A percentile compares a stretch with the other conserved stretches of the same genome.
Evolutionary conservation across 1,284 basidiomycete genomes (phyloP).

Genomic region (Leccinum angustisporum): DNA sequence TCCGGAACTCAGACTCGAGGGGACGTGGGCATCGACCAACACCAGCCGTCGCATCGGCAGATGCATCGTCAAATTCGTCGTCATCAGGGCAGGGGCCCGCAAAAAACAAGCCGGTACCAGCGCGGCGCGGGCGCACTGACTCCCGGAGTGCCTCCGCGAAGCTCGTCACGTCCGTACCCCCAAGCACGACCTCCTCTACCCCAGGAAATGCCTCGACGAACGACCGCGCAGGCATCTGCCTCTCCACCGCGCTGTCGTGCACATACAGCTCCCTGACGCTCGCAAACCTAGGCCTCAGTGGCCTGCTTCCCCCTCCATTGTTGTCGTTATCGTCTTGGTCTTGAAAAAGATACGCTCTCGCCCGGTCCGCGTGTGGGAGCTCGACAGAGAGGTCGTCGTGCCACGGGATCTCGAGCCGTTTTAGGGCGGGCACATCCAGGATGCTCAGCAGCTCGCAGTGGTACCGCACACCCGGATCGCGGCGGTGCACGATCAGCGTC

Average conservation of each 20-base stretch:
- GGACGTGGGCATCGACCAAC: not conserved
- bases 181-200: conserved; percentile 17
- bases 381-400: conserved; percentile 20
- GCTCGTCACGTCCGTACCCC: conserved; percentile 13
- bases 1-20: not conserved
- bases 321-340: conserved; percentile 1
- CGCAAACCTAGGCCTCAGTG: conserved; percentile 7
- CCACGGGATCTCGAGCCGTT: conserved; percentile 24
- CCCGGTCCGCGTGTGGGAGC: conserved; percentile 6
- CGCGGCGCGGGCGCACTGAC: conserved; percentile 2
- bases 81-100: not conserved
- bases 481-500: conserved; percentile 21
- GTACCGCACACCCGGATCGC: conserved; percentile 18
- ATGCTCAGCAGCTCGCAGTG: conserved; percentile 18
- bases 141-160: conserved; percentile 19
- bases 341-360: conserved; percentile 16
- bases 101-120: not conserved
- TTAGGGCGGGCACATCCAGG: conserved; percentile 17
- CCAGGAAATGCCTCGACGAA: conserved; percentile 23
- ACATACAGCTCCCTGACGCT: conserved; percentile 18
- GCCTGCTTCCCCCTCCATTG: not conserved
- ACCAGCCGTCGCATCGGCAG: not conserved
- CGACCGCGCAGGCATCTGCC: conserved; percentile 20
- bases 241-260: conserved; percentile 15
- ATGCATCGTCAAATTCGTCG: not conserved